Evolutionary conservation across 768 basidiomycete species (phyloP).

Genomic region (Lactifluus volemus): DNA sequence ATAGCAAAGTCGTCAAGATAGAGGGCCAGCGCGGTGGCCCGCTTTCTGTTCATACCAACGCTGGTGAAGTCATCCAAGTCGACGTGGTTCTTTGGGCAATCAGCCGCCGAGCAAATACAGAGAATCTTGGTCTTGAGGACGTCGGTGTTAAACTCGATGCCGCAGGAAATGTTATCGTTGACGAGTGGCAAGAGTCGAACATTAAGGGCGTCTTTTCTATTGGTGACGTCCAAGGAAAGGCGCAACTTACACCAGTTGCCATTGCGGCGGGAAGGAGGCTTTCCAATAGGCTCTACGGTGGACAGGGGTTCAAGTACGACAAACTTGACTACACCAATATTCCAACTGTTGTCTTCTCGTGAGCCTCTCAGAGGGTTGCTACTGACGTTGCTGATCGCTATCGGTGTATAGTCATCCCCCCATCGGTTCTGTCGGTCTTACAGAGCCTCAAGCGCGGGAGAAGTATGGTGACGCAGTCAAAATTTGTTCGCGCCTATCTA

Average conservation of each 20-base stretch:
- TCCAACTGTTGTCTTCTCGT: conserved; percentile 96
- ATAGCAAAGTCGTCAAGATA: conserved; percentile 63
- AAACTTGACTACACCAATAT: conserved; percentile 87
- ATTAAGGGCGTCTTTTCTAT: conserved; percentile 69
- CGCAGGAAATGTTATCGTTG: conserved; percentile 80
- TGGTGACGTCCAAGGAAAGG: conserved; percentile 92
- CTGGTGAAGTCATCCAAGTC: conserved; percentile 71
- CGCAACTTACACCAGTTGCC: conserved; percentile 90
- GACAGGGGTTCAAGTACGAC: conserved; percentile 74
- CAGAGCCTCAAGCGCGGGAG: conserved; percentile 81
- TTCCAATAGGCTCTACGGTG: conserved; percentile 86
- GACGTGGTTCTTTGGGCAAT: conserved; percentile 93
- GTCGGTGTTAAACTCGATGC: conserved; percentile 65
- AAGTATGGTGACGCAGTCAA: conserved; percentile 87
- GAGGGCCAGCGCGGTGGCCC: conserved; percentile 65
- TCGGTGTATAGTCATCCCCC: conserved; percentile 67
- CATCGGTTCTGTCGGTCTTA: conserved; percentile 91
- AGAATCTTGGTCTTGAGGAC: conserved; percentile 67
- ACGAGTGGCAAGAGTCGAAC: conserved; percentile 83
- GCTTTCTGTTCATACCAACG: conserved; percentile 67
- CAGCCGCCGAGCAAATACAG: conserved; percentile 76
- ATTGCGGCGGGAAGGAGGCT: conserved; percentile 91
- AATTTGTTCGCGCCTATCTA: conserved; percentile 56
- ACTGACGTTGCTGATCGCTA: conserved; percentile 1
- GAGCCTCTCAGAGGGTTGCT: conserved; percentile 27